phyloP scores from a whole-genome alignment of 2,329 filamentous ascomycete species.

The Clonostachys chloroleuca region DNA sequence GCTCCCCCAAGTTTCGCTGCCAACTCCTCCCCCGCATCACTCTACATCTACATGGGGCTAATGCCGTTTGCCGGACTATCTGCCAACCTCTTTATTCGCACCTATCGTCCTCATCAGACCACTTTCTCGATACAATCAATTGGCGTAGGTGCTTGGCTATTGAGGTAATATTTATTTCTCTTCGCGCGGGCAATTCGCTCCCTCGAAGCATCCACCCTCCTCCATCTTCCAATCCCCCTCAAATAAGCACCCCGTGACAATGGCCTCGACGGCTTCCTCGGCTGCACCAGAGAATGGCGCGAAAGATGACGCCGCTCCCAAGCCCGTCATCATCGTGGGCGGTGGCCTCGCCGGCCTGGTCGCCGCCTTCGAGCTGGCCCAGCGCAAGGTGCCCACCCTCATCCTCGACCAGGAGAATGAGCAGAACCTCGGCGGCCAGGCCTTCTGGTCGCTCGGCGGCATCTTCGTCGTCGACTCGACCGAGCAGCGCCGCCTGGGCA shows the following conservation, averaged over 20 bases:
- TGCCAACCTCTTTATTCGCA: too few species aligned
- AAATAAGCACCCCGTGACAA: neutral
- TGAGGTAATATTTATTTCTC: too few species aligned
- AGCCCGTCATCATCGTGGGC: slow-evolving; percentile 50
- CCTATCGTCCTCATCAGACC: too few species aligned
- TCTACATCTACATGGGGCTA: too few species aligned
- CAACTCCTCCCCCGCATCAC: too few species aligned
- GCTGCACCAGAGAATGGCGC: too few species aligned
- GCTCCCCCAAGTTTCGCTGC: too few species aligned
- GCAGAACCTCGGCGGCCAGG: slow-evolving; percentile 54
- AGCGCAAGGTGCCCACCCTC: slow-evolving; percentile 41
- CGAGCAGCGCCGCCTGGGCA: slow-evolving; percentile 52
- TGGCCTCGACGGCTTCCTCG: neutral
- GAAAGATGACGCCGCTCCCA: neutral
- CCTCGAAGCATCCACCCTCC: neutral
- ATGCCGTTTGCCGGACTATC: too few species aligned
- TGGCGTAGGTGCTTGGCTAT: too few species aligned
- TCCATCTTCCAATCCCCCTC: neutral
- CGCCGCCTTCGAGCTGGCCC: slow-evolving; percentile 50
- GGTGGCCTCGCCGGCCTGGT: slow-evolving; percentile 56
- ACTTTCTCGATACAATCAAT: too few species aligned
- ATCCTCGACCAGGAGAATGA: slow-evolving; percentile 56
- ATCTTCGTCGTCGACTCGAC: slow-evolving; percentile 55
- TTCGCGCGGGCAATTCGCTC: too few species aligned
- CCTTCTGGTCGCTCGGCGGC: slow-evolving; percentile 61